Evolutionary conservation across 805 yeast genomes (phyloP).

Genomic region (Sugiyamaella americana): DNA sequence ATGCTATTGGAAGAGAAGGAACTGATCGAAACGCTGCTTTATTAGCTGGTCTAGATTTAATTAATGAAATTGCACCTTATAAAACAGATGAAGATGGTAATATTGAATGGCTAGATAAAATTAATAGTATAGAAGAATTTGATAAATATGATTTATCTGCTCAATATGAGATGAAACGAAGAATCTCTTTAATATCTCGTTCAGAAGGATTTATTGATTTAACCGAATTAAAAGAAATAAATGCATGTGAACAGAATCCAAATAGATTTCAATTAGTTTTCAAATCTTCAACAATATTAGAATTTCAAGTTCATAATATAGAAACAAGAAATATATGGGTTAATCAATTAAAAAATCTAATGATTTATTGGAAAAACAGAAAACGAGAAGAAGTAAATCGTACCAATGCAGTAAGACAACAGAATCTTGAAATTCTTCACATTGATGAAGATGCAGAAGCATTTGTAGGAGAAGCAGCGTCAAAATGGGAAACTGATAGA

Average conservation of each 20-base stretch:
- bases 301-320: slow-evolving; percentile 22
- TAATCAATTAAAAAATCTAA: slow-evolving; percentile 38
- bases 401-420: slow-evolving; percentile 34
- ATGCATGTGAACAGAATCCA: slow-evolving; percentile 17
- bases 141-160: slow-evolving; percentile 50
- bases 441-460: slow-evolving; percentile 55
- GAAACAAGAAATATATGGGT: slow-evolving; percentile 62
- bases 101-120: slow-evolving; percentile 51
- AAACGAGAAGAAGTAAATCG: slow-evolving; percentile 37
- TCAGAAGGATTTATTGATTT: slow-evolving; percentile 62
- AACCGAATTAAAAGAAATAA: slow-evolving; percentile 40
- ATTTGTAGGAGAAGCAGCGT: slow-evolving; percentile 38
- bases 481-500: slow-evolving; percentile 50
- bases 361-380: slow-evolving; percentile 55
- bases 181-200: slow-evolving; percentile 47
- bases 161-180: slow-evolving; percentile 57
- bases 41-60: slow-evolving; percentile 1
- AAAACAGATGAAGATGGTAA: slow-evolving; percentile 44
- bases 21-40: no score
- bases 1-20: background rate
- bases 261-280: slow-evolving; percentile 44
- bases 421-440: slow-evolving; percentile 43
- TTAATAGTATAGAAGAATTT: slow-evolving; percentile 37
- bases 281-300: slow-evolving; percentile 36
- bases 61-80: slow-evolving; percentile 47